phyloP scores from a whole-genome alignment of 371 early-diverging fungal species.

The Saksenaea oblongispora region DNA sequence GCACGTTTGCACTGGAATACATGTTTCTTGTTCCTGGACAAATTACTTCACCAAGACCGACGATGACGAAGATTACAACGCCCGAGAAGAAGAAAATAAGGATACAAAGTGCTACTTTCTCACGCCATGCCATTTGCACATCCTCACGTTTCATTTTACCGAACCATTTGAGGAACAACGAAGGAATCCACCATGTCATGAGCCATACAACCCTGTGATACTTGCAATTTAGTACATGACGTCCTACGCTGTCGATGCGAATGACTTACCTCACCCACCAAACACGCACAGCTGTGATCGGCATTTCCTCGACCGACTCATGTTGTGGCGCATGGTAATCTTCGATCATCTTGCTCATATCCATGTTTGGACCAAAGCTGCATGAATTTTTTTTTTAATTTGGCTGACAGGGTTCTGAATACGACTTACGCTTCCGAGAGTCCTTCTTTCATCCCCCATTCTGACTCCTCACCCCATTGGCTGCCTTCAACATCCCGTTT shows the following conservation, averaged over 20 bases:
- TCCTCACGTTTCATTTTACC: conserved; percentile 80
- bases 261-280: conserved; percentile 80
- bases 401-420: neutral
- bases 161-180: conserved; percentile 48
- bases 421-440: conserved; percentile 34
- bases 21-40: conserved; percentile 76
- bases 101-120: conserved; percentile 88
- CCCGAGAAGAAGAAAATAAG: conserved; percentile 77
- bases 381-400: neutral
- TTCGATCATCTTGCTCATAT: conserved; percentile 49
- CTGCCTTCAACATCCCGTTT: conserved; percentile 31
- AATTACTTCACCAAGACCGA: conserved; percentile 78
- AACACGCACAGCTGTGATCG: conserved; percentile 49
- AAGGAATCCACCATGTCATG: conserved; percentile 86
- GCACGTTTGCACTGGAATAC: conserved; percentile 47
- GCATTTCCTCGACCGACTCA: conserved; percentile 52
- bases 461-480: conserved; percentile 44
- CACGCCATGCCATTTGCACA: conserved; percentile 92
- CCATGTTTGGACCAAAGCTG: conserved; percentile 49
- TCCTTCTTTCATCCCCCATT: conserved; percentile 35
- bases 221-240: conserved; percentile 5
- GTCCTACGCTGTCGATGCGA: conserved; percentile 16
- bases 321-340: conserved; percentile 36
- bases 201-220: conserved; percentile 63
- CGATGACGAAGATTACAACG: conserved; percentile 81